Base-by-base conservation (phyloP, 805 yeast species). In the Kodamaea kaohsiungensis region DNA sequence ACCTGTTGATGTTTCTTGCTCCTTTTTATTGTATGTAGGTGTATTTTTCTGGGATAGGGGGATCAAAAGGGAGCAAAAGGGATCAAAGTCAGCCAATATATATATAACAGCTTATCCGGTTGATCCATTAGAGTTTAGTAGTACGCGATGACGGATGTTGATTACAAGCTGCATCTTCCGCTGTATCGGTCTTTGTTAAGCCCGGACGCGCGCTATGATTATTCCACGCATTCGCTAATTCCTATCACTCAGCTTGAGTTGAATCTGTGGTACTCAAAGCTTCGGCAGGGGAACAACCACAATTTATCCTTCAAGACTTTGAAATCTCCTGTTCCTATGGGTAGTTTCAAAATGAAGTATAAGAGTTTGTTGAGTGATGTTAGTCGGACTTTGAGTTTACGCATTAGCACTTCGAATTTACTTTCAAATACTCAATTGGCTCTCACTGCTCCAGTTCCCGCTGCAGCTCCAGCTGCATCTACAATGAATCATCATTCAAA, bases 161-260 rank as follows among this genome's bases (percentile, higher is more conserved):
- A 51, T 40, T 51, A 45, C 19, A 51, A 22, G n/a, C 27, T 25
- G 18, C 54, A 51, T 45, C 47, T 51, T 16, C 54, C 54, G 30
- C 50, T 85, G 1, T 82, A 82, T 62, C 70, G 85, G 43, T 81
- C 85, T 3, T 69, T 82, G 25, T 65, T 82, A 25, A 75, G 73
- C 43, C 86, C 86, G 1, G 69, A 67, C 49, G 76, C 77, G 9
- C 68, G 75, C 17, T 82, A 80, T 61, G 86, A 82, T 61, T 82
- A 82, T 64, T 67, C 70, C 49, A 73, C 79, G 4, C 84, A 78
- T 57, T 64, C 71, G 43, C 70, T 78, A 43, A 64, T 75, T 18
- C 80, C 75, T 3, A 61, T 74, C 33, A 60, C 70, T 25, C 75
- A 65, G 48, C 69, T 63, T 62, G 79, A 73, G 27, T 59, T 71